Evolutionary conservation across 2,329 filamentous ascomycete genomes (phyloP), one percentile per base, ranked within the genome.

Genomic region (Fusarium falciforme): DNA sequence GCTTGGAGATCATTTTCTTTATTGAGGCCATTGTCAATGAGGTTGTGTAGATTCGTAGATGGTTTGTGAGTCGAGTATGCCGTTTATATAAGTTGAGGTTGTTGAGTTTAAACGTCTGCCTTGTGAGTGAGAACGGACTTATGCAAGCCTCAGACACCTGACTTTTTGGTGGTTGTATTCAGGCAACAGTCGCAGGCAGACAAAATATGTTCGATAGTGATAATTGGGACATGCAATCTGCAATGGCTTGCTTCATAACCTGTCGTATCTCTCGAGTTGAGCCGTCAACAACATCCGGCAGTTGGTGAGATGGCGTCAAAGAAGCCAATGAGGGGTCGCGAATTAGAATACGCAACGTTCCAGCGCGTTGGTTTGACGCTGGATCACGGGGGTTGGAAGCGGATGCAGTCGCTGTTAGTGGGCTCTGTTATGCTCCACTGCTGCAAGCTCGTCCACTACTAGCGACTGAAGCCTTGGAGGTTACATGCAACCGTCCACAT

Each of bases 301-400:
- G 61, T 62, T 61, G 47, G 55, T 61, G 44, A 40, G 33, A 61
- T 42, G 47, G 27, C 12, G 25, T 16, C n/a, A 54, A 59, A 60
- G 27, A 22, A 47, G 38, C 75, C 76, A 72, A 79, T 78, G 54
- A 72, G 66, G 61, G 64, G 35, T 10, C 58, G 14, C 7, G 25
- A 58, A 79, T 77, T 79, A 76, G 70, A 73, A 79, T 72, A 65
- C 71, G 78, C 72, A 78, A 80, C 78, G 79, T 80, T 80, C 64
- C 79, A 80, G 74, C 61, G 73, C 73, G 71, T 68, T 44, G 60
- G 54, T 35, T 60, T 55, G 58, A 44, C 27, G 36, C 29, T 57
- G 29, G 25, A 61, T 31, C 58, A 44, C 58, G 44, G 25, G 44
- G 29, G 29, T 31, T 31, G 29, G 8, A 10, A 31, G 29, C 29